Conservation (phyloP, 805 yeast genomes). For the Hanseniaspora meyeri region DNA sequence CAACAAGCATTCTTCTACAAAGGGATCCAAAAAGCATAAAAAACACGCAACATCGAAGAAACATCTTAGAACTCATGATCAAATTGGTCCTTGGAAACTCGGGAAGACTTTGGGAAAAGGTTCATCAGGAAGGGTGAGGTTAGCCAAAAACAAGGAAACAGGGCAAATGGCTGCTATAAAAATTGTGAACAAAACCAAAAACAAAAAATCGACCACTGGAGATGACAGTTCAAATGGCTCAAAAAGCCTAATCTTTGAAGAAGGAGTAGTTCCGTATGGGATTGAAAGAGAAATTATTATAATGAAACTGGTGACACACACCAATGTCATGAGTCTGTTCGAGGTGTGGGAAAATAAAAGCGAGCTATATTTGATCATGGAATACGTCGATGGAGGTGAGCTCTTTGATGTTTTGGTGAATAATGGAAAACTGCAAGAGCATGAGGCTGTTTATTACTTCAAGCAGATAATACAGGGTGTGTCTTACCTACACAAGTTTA, state of each 20-base stretch:
- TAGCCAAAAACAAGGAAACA: constrained; percentile 55
- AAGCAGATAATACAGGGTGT: constrained; percentile 69
- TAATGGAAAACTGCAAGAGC: constrained; percentile 50
- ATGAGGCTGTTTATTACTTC: constrained; percentile 65
- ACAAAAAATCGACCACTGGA: constrained; percentile 12
- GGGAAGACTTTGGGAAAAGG: constrained; percentile 74
- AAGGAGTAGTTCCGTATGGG: constrained; percentile 77
- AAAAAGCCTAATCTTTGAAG: constrained; percentile 29
- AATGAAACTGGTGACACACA: constrained; percentile 89
- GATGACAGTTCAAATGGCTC: constrained; percentile 15
- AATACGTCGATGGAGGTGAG: constrained; percentile 84
- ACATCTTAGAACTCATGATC: constrained; percentile 27
- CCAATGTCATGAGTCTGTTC: constrained; percentile 82
- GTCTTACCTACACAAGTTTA: constrained; percentile 67
- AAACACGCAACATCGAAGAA: neutral
- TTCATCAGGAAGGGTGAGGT: constrained; percentile 66
- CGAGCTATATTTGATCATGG: constrained; percentile 67
- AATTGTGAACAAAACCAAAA: constrained; percentile 36
- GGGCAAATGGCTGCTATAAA: constrained; percentile 77
- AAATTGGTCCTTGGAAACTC: constrained; percentile 72
- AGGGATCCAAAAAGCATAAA: neutral
- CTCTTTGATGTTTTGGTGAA: constrained; percentile 59
- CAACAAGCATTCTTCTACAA: neutral
- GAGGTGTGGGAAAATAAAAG: constrained; percentile 98
- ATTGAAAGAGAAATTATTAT: constrained; percentile 94